Percentiles rank a stretch among this genome's conserved stretches.
Evolutionary conservation across 2,329 filamentous ascomycete genomes (phyloP).

Genomic region (Fusarium domesticum): DNA sequence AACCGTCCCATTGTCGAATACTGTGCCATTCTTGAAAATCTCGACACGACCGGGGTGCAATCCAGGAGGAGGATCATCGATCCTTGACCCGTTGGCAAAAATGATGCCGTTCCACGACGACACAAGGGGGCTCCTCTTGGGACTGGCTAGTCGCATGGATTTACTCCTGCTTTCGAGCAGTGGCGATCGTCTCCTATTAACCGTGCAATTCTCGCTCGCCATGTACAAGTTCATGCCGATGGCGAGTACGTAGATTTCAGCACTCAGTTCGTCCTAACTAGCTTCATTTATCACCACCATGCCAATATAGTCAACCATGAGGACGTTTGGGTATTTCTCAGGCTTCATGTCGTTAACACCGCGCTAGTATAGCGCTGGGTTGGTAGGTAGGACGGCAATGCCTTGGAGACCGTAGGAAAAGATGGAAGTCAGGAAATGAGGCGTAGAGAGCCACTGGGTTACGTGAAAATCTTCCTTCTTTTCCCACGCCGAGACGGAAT

Average conservation of each 20-base stretch:
- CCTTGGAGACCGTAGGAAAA: no score
- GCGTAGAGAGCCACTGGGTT: background rate
- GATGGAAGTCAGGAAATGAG: no score
- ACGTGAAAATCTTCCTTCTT: background rate
- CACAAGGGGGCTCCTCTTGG: background rate
- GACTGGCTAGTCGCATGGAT: background rate
- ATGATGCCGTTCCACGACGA: background rate
- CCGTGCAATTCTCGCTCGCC: background rate
- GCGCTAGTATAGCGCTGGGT: background rate
- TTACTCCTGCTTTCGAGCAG: background rate
- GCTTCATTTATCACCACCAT: background rate
- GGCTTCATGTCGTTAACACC: background rate
- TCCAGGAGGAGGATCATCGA: background rate
- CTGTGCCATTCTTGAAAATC: background rate
- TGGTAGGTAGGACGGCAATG: background rate
- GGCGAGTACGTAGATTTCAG: background rate
- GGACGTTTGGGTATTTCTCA: background rate
- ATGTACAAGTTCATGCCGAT: background rate
- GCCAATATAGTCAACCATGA: conserved; percentile 1
- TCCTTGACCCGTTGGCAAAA: background rate
- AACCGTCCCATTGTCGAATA: background rate
- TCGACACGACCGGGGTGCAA: background rate
- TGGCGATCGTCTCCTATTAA: background rate
- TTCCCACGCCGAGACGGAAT: background rate
- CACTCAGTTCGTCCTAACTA: background rate